Evolutionary conservation across 768 basidiomycete species (phyloP).

Genomic region (Trametes cingulata): DNA sequence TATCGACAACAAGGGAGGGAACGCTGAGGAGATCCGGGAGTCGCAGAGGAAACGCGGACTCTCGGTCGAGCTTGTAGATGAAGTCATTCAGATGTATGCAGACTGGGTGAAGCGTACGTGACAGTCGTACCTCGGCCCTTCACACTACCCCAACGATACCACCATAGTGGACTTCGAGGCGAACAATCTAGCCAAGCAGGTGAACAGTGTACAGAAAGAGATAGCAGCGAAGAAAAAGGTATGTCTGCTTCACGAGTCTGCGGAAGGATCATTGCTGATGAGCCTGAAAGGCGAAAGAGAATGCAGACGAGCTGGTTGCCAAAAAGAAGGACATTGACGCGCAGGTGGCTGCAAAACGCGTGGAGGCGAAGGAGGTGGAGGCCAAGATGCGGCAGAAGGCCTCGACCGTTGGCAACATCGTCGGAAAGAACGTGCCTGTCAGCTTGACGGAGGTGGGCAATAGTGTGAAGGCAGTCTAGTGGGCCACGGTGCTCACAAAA

Average conservation of each 20-base stretch:
- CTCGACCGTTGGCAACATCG: constrained; percentile 86
- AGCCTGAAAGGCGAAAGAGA: constrained; percentile 75
- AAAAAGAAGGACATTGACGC: constrained; percentile 85
- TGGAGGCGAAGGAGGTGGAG: constrained; percentile 78
- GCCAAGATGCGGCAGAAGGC: constrained; percentile 78
- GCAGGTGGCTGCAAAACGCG: constrained; percentile 72
- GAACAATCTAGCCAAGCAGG: constrained; percentile 74
- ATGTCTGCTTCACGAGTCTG: background rate
- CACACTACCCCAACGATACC: background rate
- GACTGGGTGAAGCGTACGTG: constrained; percentile 92
- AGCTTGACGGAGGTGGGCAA: constrained; percentile 80
- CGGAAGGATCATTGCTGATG: background rate
- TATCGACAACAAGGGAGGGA: constrained; percentile 88
- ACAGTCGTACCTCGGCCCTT: constrained; percentile 18
- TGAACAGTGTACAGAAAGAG: constrained; percentile 92
- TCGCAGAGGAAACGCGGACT: constrained; percentile 92
- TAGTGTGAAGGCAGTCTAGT: no score
- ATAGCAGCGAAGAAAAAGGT: constrained; percentile 95
- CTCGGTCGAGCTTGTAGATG: constrained; percentile 89
- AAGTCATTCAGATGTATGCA: constrained; percentile 86
- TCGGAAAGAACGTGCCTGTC: constrained; percentile 83
- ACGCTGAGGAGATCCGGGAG: constrained; percentile 85
- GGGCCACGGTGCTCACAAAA: background rate
- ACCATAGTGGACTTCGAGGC: constrained; percentile 84
- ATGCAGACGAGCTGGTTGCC: constrained; percentile 83